Evolutionary conservation across 768 basidiomycete species (phyloP).

Genomic region (Tricholomella constricta): DNA sequence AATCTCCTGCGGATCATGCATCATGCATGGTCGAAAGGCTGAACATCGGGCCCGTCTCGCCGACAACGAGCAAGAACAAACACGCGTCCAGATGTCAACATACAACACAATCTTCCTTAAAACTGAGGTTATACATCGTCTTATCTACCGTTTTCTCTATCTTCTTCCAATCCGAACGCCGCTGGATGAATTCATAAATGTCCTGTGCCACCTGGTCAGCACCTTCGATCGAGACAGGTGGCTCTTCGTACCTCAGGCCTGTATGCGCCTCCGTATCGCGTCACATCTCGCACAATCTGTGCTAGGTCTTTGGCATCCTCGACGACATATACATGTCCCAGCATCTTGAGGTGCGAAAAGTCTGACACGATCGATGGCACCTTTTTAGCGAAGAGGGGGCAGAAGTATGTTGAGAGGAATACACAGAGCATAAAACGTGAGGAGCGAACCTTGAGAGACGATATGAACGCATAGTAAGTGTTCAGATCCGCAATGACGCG

Average conservation of each 20-base stretch:
- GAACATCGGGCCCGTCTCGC: too few species aligned
- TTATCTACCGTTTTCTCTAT: slow-evolving; percentile 97
- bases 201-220: slow-evolving; percentile 47
- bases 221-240: neutral
- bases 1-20: too few species aligned
- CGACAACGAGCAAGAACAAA: too few species aligned
- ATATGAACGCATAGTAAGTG: slow-evolving; percentile 87
- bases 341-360: slow-evolving; percentile 94
- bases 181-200: slow-evolving; percentile 94
- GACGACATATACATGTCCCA: slow-evolving; percentile 95
- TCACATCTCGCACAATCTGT: slow-evolving; percentile 93
- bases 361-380: slow-evolving; percentile 83
- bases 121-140: slow-evolving; percentile 91
- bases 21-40: too few species aligned
- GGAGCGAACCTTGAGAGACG: slow-evolving; percentile 70
- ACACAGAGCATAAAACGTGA: neutral
- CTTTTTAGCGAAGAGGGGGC: slow-evolving; percentile 33
- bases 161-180: slow-evolving; percentile 97
- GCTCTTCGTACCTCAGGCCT: slow-evolving; percentile 72
- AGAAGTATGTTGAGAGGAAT: too few species aligned
- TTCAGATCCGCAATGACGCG: slow-evolving; percentile 97
- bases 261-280: slow-evolving; percentile 93
- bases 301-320: slow-evolving; percentile 96
- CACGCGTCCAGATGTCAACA: slow-evolving; percentile 35
- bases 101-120: slow-evolving; percentile 86